These are phyloP conservation scores for Eleusine indica DNA, from an alignment of 176 grass and related monocot genomes.

Conservation along the genomic window DNA sequence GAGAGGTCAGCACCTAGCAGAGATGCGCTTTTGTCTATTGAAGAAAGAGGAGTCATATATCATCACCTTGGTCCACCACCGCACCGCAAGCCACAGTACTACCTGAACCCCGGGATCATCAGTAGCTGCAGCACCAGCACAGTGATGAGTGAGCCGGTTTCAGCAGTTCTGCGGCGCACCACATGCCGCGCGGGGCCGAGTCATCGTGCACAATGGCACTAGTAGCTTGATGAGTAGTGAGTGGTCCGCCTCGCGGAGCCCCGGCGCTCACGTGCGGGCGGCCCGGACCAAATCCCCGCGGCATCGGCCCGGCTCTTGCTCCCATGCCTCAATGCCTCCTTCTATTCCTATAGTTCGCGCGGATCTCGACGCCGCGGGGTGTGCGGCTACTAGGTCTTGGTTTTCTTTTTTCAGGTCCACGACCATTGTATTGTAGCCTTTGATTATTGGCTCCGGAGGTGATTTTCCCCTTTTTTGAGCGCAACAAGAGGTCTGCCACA, in stretches of 20 bases:
- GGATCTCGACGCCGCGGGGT: slow-evolving; percentile 12
- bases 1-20: background rate
- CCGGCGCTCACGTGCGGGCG: slow-evolving; percentile 5
- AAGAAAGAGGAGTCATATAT: background rate
- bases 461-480: background rate
- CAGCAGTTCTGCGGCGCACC: background rate
- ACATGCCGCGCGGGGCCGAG: background rate
- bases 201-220: background rate
- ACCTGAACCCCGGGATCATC: no score
- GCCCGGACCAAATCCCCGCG: slow-evolving; percentile 43
- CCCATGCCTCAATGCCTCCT: slow-evolving; percentile 23
- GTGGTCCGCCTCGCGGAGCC: background rate
- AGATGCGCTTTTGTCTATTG: background rate
- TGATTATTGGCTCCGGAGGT: background rate
- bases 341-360: slow-evolving; percentile 40
- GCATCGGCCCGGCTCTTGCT: slow-evolving; percentile 45
- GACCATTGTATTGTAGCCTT: background rate
- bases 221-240: no score
- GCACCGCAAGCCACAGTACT: no score
- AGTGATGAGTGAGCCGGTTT: background rate
- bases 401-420: background rate
- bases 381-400: background rate
- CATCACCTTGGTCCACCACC: background rate
- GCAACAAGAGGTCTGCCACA: background rate
- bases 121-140: no score